Evolutionary conservation across 2,329 filamentous ascomycete species (phyloP).

Genomic region (Penicillium palitans): DNA sequence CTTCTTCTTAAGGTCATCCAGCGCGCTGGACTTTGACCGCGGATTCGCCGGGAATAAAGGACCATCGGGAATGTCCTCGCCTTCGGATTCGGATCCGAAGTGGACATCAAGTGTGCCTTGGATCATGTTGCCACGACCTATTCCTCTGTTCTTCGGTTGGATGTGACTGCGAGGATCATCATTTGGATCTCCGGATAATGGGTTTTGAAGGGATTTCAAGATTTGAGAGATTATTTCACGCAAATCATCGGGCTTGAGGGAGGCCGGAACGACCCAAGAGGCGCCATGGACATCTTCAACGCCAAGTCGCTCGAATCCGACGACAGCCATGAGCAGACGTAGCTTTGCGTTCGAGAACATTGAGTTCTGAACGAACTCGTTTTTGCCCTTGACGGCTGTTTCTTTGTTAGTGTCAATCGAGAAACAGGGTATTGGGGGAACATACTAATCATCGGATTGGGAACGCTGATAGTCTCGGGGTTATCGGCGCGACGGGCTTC

Average conservation of each 20-base stretch:
- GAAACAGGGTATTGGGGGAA: constrained; percentile 15
- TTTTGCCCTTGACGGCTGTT: constrained; percentile 63
- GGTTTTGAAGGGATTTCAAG: constrained; percentile 74
- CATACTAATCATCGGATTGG: constrained; percentile 49
- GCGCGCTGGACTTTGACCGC: constrained; percentile 51
- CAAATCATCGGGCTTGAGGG: constrained; percentile 64
- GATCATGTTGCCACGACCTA: constrained; percentile 35
- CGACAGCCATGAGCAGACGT: constrained; percentile 76
- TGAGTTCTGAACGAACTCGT: constrained; percentile 65
- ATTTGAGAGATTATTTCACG: constrained; percentile 70
- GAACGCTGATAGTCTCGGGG: constrained; percentile 27
- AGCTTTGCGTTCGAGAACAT: constrained; percentile 90
- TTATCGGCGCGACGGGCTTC: constrained; percentile 56
- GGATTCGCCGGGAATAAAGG: constrained; percentile 65
- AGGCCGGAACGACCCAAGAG: constrained; percentile 73
- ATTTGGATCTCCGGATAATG: constrained; percentile 74
- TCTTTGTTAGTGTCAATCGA: constrained; percentile 4
- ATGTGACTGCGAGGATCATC: constrained; percentile 74
- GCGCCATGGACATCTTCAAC: constrained; percentile 72
- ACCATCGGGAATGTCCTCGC: constrained; percentile 59
- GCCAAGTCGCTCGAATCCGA: constrained; percentile 67
- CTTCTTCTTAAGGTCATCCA: constrained; percentile 61
- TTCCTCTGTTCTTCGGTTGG: constrained; percentile 62
- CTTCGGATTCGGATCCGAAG: constrained; percentile 70
- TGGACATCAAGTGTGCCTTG: constrained; percentile 51